A percentile compares a stretch with the other conserved stretches of the same genome.
Conservation (phyloP, 495 filamentous ascomycete genomes). For the Trichoderma erinaceum region DNA sequence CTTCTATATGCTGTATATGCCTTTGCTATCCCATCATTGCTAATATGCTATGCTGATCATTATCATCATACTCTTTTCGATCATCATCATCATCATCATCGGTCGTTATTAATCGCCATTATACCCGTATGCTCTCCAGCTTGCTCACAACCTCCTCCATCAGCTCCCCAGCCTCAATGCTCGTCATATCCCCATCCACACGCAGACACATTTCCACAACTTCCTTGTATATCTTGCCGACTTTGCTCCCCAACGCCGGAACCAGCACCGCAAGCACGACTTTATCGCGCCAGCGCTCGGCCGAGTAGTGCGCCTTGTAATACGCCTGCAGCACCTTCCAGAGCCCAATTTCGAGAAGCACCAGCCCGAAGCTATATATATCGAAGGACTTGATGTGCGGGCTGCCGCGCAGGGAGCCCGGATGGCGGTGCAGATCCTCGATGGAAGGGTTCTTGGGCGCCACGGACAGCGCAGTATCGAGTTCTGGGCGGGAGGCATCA, state of each 20-base stretch:
- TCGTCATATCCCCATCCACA: slow-evolving; percentile 21
- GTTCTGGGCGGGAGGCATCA: slow-evolving; percentile 31
- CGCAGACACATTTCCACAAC: slow-evolving; percentile 27
- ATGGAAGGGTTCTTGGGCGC: slow-evolving; percentile 22
- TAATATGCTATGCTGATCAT: not conserved
- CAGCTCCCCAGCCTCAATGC: slow-evolving; percentile 22
- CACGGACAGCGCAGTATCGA: slow-evolving; percentile 29
- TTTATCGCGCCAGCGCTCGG: slow-evolving; percentile 27
- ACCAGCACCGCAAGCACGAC: slow-evolving; percentile 25
- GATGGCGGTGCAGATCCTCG: slow-evolving; percentile 31
- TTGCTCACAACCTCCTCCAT: slow-evolving; percentile 29
- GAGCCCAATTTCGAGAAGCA: slow-evolving; percentile 28
- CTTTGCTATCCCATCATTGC: not conserved
- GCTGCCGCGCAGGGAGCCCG: slow-evolving; percentile 21
- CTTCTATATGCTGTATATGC: no score
- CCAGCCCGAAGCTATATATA: slow-evolving; percentile 29
- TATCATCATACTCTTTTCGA: not conserved
- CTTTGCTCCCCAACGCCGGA: slow-evolving; percentile 28
- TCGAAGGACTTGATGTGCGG: slow-evolving; percentile 27
- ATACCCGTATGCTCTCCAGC: slow-evolving; percentile 27
- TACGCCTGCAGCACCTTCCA: slow-evolving; percentile 25
- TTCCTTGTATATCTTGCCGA: slow-evolving; percentile 24
- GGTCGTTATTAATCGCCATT: not conserved
- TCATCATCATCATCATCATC: not conserved
- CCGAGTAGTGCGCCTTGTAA: slow-evolving; percentile 28